Conservation (phyloP, 208 protist species). For the Wallacemonas sp. region DNA sequence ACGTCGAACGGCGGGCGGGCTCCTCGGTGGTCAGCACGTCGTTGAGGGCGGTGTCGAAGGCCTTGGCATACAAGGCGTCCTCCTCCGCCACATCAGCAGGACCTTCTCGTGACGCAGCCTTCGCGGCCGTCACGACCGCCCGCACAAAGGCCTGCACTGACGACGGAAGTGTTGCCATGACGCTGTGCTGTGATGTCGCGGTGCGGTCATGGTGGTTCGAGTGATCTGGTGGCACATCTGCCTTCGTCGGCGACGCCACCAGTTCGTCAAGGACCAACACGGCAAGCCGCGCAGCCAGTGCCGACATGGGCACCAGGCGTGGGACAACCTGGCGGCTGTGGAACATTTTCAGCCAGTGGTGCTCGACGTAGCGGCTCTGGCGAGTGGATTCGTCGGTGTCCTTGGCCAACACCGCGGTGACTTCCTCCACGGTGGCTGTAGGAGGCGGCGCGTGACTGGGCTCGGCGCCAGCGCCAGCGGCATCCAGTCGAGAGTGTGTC, state of each 20-base stretch:
- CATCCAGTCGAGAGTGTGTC: neutral
- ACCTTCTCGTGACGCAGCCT: neutral
- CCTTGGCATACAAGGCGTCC: neutral
- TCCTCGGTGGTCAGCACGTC: too few species aligned
- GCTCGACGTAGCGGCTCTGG: conserved; percentile 39
- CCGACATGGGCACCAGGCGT: conserved; percentile 32
- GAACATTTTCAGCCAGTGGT: conserved; percentile 65
- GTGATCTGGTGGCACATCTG: too few species aligned
- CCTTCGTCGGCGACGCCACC: too few species aligned
- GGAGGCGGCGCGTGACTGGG: neutral
- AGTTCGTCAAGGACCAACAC: too few species aligned
- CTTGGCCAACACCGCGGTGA: neutral
- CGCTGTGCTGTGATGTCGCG: too few species aligned
- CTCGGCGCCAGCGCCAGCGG: neutral
- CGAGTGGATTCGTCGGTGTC: conserved; percentile 9
- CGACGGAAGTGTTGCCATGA: neutral
- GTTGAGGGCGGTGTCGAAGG: neutral
- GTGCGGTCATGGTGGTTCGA: too few species aligned
- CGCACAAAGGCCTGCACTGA: neutral
- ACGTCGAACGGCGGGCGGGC: too few species aligned
- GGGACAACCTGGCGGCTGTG: conserved; percentile 61
- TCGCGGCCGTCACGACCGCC: neutral
- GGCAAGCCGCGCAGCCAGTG: conserved; percentile 31
- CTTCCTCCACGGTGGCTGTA: neutral
- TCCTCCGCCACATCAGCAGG: neutral